A percentile compares a stretch with the other conserved stretches of the same genome.
These are phyloP conservation scores for Cladosporium cucumerinum DNA, from an alignment of 2,329 filamentous ascomycete species.

Conservation along the genomic window DNA sequence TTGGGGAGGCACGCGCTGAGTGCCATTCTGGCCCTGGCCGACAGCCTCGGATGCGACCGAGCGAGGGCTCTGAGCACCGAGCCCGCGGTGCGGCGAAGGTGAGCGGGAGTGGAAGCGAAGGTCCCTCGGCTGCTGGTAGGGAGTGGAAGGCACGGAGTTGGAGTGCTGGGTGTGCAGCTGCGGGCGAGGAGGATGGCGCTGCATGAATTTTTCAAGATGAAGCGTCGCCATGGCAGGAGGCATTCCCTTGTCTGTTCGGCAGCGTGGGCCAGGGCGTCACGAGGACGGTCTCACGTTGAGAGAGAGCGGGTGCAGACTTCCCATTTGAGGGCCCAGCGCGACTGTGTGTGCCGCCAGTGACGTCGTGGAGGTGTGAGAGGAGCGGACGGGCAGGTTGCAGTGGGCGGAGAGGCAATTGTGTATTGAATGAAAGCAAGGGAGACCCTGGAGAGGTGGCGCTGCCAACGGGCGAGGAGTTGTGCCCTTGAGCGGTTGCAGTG, in stretches of 20 bases:
- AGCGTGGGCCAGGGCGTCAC: slow-evolving; percentile 26
- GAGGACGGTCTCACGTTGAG: slow-evolving; percentile 28
- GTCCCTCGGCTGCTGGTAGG: slow-evolving; percentile 80
- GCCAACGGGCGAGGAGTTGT: background rate
- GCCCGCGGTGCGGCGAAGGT: slow-evolving; percentile 72
- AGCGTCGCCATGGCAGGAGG: slow-evolving; percentile 16
- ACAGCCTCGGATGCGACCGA: slow-evolving; percentile 90
- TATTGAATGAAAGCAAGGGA: background rate
- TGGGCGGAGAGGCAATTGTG: slow-evolving; percentile 2
- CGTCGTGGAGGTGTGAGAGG: slow-evolving; percentile 10
- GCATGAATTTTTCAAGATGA: slow-evolving; percentile 23
- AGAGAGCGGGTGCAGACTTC: slow-evolving; percentile 23
- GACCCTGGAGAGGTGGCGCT: background rate
- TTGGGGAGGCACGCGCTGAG: slow-evolving; percentile 43
- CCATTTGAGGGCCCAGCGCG: slow-evolving; percentile 24
- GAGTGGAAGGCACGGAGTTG: slow-evolving; percentile 88
- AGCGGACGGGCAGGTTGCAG: background rate
- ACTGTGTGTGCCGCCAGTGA: slow-evolving; percentile 17
- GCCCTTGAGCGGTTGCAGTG: slow-evolving; percentile 5
- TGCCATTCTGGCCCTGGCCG: slow-evolving; percentile 60
- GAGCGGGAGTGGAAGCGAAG: slow-evolving; percentile 75
- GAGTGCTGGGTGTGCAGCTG: slow-evolving; percentile 59
- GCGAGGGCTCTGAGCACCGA: slow-evolving; percentile 77
- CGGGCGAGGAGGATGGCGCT: slow-evolving; percentile 26
- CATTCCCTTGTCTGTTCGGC: slow-evolving; percentile 6